phyloP scores from a whole-genome alignment of 176 grass and related monocot genomes.

The Melocanna baccifera region DNA sequence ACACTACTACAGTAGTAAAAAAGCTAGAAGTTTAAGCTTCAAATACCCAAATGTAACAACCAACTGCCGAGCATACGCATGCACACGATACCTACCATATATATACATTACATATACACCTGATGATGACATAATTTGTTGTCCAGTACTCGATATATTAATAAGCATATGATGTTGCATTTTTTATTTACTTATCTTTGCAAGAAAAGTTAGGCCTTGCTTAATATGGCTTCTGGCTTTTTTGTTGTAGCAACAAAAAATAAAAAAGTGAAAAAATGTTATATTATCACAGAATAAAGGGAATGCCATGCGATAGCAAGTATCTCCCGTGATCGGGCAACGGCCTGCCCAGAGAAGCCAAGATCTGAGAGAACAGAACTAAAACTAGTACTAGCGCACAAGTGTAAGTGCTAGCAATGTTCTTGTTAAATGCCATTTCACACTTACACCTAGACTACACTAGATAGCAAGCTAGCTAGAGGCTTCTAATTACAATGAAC shows the following conservation, averaged over 20 bases:
- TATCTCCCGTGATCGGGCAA: background rate
- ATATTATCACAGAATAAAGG: too few relatives aligned
- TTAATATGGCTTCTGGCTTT: too few relatives aligned
- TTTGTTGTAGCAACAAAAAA: too few relatives aligned
- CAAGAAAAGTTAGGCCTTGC: background rate
- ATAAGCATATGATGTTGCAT: background rate
- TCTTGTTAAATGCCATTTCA: conserved; percentile 31
- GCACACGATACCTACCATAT: background rate
- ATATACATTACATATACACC: background rate
- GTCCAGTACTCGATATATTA: background rate
- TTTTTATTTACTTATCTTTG: background rate
- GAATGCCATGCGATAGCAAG: conserved; percentile 19
- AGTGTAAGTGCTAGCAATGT: background rate
- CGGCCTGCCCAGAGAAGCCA: conserved; percentile 15
- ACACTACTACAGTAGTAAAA: too few relatives aligned
- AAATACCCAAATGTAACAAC: too few relatives aligned
- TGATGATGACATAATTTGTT: background rate
- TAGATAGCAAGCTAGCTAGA: background rate
- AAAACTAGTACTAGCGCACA: conserved; percentile 4
- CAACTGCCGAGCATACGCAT: background rate
- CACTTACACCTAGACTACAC: background rate
- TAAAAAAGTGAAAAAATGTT: too few relatives aligned
- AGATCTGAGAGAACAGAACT: background rate
- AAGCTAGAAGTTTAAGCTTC: too few relatives aligned
- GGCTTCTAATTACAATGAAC: background rate